Percentiles rank a stretch among this genome's conserved stretches.
phyloP scores from a whole-genome alignment of 1,284 basidiomycete species.

The Apiotrichum montevideense region DNA sequence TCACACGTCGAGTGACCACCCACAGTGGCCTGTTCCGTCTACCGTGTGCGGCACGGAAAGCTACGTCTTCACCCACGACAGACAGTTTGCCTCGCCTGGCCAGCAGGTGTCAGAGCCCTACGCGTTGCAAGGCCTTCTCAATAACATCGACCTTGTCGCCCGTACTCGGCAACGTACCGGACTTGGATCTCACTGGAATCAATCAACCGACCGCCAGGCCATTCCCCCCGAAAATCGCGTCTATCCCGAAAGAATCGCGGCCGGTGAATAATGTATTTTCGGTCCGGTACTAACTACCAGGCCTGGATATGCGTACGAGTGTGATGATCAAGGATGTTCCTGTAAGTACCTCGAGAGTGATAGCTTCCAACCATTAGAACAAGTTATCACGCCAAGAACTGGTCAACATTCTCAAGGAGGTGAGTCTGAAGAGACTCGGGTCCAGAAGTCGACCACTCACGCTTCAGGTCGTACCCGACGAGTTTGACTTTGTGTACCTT shows the following conservation, averaged over 20 bases:
- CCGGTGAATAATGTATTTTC: conserved; percentile 18
- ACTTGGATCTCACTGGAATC: conserved; percentile 11
- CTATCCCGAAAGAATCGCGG: conserved; percentile 32
- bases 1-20: too few relatives aligned
- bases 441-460: not conserved
- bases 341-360: conserved; percentile 21
- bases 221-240: conserved; percentile 37
- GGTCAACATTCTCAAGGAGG: conserved; percentile 40
- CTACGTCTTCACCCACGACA: too few relatives aligned
- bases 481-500: conserved; percentile 46
- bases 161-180: conserved; percentile 14
- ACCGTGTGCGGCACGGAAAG: too few relatives aligned
- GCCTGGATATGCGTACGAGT: conserved; percentile 28
- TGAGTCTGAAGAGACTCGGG: conserved; percentile 7
- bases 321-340: conserved; percentile 48
- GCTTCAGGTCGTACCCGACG: conserved; percentile 38
- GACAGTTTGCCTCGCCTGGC: not conserved
- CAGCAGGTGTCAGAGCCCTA: conserved; percentile 1
- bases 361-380: conserved; percentile 26
- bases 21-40: too few relatives aligned
- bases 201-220: conserved; percentile 21
- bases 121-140: conserved; percentile 25
- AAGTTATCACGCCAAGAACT: conserved; percentile 45
- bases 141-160: conserved; percentile 25
- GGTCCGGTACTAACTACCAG: not conserved